Conservation (phyloP, 1,284 basidiomycete species). For the Cryptococcus sp. region DNA sequence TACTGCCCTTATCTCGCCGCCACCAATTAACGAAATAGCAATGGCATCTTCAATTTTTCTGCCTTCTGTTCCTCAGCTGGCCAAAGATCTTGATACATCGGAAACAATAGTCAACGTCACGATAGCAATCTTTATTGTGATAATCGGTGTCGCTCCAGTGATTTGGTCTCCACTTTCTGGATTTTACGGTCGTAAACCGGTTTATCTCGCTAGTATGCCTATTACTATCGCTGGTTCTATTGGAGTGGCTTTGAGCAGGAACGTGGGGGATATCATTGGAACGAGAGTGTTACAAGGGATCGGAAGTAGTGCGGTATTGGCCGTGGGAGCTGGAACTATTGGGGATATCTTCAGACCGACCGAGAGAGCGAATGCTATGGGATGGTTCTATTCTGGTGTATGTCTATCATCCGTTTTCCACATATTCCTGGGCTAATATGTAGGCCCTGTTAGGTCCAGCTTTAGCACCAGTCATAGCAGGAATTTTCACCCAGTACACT, state of each 20-base stretch:
- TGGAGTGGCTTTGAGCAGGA: conserved; percentile 56
- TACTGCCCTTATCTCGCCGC: conserved; percentile 6
- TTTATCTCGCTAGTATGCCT: conserved; percentile 61
- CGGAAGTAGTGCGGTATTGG: conserved; percentile 51
- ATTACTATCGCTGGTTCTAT: conserved; percentile 58
- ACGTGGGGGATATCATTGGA: conserved; percentile 55
- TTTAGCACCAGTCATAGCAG: conserved; percentile 43
- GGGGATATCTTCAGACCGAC: conserved; percentile 63
- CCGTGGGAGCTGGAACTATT: conserved; percentile 61
- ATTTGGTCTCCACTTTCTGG: conserved; percentile 57
- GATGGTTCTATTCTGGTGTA: conserved; percentile 57
- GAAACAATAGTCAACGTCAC: conserved; percentile 57
- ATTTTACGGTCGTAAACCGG: conserved; percentile 58
- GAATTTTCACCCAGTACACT: conserved; percentile 48
- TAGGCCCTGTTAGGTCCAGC: conserved; percentile 39
- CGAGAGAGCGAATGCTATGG: conserved; percentile 61
- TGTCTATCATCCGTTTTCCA: conserved; percentile 13
- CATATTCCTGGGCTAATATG: background rate
- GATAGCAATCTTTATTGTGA: conserved; percentile 50
- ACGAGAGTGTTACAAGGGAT: conserved; percentile 61
- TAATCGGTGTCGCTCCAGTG: conserved; percentile 49
- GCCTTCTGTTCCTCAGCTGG: conserved; percentile 64
- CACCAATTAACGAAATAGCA: conserved; percentile 47
- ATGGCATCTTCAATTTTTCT: conserved; percentile 65
- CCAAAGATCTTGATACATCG: conserved; percentile 58